Conservation (phyloP, 139 green algal species). For the Pseudopediastrum boryanum region DNA sequence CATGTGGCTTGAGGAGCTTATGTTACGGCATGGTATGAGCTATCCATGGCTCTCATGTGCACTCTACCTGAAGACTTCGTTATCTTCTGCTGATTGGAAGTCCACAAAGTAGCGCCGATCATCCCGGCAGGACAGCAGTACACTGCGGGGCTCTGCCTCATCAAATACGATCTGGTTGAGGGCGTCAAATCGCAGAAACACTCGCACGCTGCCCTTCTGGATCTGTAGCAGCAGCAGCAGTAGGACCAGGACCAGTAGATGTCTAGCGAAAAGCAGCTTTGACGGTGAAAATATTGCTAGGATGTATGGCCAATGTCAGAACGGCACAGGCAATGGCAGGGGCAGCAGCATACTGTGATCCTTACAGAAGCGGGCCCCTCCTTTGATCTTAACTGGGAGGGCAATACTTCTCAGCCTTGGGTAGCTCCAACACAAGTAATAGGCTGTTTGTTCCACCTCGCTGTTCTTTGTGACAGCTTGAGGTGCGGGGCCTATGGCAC, state of each 20-base stretch:
- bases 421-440: too few species aligned
- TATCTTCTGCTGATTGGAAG: conserved; percentile 53
- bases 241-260: too few species aligned
- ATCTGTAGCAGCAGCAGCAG: conserved; percentile 3
- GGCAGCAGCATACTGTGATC: not conserved
- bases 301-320: too few species aligned
- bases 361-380: too few species aligned
- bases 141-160: conserved; percentile 45
- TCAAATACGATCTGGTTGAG: conserved; percentile 52
- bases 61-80: conserved; percentile 55
- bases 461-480: too few species aligned
- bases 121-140: conserved; percentile 47
- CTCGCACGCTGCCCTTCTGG: conserved; percentile 37
- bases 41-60: too few species aligned
- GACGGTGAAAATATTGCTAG: too few species aligned
- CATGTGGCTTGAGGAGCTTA: not conserved
- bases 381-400: too few species aligned
- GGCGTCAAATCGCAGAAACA: conserved; percentile 36
- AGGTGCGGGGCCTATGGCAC: too few species aligned
- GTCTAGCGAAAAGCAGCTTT: too few species aligned
- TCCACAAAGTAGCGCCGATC: conserved; percentile 50
- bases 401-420: too few species aligned
- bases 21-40: not conserved
- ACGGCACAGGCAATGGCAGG: not conserved
- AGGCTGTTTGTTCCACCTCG: too few species aligned